phyloP scores from a whole-genome alignment of 2,329 filamentous ascomycete species.

The Xylogone sp. region DNA sequence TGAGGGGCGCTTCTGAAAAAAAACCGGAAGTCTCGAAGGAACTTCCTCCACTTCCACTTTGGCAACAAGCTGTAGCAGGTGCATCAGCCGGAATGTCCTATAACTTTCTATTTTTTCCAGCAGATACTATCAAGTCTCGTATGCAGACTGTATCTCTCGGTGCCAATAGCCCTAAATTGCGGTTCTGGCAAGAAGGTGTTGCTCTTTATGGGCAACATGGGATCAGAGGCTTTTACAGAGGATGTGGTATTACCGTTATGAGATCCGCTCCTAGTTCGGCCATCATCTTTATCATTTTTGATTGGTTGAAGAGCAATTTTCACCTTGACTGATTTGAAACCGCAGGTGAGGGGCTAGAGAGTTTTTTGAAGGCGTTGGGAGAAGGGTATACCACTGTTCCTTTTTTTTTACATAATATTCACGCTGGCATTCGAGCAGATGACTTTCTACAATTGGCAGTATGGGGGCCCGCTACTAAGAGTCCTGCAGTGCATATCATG shows the following conservation, averaged over 20 bases:
- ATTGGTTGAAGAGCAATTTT: conserved; percentile 72
- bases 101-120: conserved; percentile 96
- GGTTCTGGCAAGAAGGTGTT: conserved; percentile 69
- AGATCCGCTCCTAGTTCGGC: conserved; percentile 93
- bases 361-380: too few relatives aligned
- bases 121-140: conserved; percentile 93
- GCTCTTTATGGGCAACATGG: conserved; percentile 81
- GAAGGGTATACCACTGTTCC: too few relatives aligned
- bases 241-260: conserved; percentile 88
- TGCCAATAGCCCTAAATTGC: conserved; percentile 43
- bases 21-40: conserved; percentile 8
- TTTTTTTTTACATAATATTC: too few relatives aligned
- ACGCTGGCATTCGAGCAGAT: too few relatives aligned
- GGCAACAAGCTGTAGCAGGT: conserved; percentile 84
- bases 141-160: conserved; percentile 83
- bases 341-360: neutral
- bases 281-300: conserved; percentile 95
- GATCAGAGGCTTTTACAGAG: conserved; percentile 81
- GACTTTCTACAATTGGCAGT: too few relatives aligned
- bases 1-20: conserved; percentile 1
- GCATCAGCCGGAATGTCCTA: conserved; percentile 89
- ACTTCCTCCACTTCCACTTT: conserved; percentile 63
- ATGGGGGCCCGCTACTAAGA: too few relatives aligned
- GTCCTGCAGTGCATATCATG: too few relatives aligned
- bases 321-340: conserved; percentile 36